Base-by-base conservation (phyloP, 2,329 filamentous ascomycete genomes). In the Aspergillus versicolor region DNA sequence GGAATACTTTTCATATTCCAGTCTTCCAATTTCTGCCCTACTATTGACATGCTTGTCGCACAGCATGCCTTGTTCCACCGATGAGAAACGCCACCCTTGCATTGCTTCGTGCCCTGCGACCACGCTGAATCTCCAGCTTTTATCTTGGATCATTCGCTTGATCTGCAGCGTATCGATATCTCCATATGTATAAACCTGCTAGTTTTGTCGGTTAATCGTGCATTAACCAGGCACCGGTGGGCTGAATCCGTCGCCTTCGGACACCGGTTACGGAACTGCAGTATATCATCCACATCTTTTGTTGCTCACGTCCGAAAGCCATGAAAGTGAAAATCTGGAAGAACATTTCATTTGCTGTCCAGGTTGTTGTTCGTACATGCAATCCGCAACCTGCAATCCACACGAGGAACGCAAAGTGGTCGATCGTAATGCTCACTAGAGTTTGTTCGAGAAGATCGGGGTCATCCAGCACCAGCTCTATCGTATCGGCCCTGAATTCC, bases 371-470 rank as follows among this genome's bases (percentile, higher is more conserved):
- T 32, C 32, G 19, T 41, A 34, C 46, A 37, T 58, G 49, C 44
- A 56, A 49, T 58, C 46, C 27, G 27, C 27, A 27, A 27, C 11
- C 8, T 19, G 49, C 37, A 53, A 44, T 24, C 22, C 17, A 46
- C 59, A 54, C 50, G 59, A 59, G 52, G 52, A 37, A 45, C 43
- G 41, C 49, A 48, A 61, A 57, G 53, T 61, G 56, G 57, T 45
- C 30, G 40, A 53, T 59, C 56, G 47, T 17, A 19, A 41, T 41
- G 46, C 6, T 38, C n/a, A 38, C 41, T 43, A 24, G 34, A n/a
- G 19, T 45, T 56, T 52, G 49, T 44, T 44, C 49, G 47, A 56
- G 49, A 21, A 45, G 47, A 37, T 38, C 17, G 45, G 44, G 34
- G 30, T 15, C 37, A 30, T 30, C 27, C 27, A 19, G 42, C 19